Base-by-base conservation (phyloP, 768 basidiomycete genomes). In the Trametes maxima region DNA sequence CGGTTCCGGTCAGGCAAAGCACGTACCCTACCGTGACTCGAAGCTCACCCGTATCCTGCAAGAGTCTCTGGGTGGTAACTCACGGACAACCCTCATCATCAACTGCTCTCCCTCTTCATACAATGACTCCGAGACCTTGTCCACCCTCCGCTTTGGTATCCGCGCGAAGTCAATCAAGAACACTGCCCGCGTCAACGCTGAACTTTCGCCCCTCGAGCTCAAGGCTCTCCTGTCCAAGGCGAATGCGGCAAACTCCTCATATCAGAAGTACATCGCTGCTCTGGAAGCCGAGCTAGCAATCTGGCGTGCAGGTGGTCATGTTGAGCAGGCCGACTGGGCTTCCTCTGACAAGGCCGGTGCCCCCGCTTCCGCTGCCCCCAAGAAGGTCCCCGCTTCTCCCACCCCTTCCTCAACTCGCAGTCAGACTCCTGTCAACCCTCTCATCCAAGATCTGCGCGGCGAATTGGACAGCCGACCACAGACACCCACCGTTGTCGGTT, bases 81-180 rank as follows among this genome's bases (percentile, higher is more conserved):
- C 94, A 17, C 85, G 93, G 36, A 93, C 92, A 37, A 99, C 97
- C 0, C 86, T 98, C n/a, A 95, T 99, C 69, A 99, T 99, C 77
- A 99, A 98, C 76, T 98, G 97, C 72, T 99, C 97, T 17, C 97
- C 97, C 17, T 95, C 94, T 1, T 88, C 92, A 0, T 99, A 95
- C 79, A 99, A 99, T 70, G 97, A 98, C 74, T 80, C 92, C 2
- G 97, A 99, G 75, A 99, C 97, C 0, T 80, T 99, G 36, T 91
- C 90, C 2, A 99, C 97, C 3, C 85, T 99, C n/a, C 90, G 97
- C 24, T 99, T 99, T 74, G 97, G 97, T 80, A 98, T 98, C 73
- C 93, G 97, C 65, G 96, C 97, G n/a, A 99, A 99, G 77, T 92
- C 93, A n/a, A 99, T 99, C 86, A 98, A 98, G 92, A 99, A 99